A percentile compares a stretch with the other conserved stretches of the same genome.
These are phyloP conservation scores for Yamadazyma atmosphaerica DNA, from an alignment of 1,139 yeast genomes.

Conservation along the genomic window DNA sequence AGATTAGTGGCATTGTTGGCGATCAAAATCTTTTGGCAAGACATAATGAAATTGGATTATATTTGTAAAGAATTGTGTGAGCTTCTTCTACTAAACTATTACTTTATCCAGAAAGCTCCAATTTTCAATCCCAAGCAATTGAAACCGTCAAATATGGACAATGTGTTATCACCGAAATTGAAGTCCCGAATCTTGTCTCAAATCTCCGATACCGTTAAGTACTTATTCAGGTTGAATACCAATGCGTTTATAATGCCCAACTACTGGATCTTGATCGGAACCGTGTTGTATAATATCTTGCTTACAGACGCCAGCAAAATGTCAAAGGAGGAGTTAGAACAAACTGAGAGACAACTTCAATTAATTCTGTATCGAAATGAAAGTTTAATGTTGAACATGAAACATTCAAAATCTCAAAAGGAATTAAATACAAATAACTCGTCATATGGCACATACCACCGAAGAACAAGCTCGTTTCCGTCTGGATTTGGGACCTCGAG, in stretches of 20 bases:
- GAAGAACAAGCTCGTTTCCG: slow-evolving; percentile 15
- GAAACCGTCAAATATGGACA: slow-evolving; percentile 5
- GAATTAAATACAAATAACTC: slow-evolving; percentile 54
- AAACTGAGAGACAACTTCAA: slow-evolving; percentile 53
- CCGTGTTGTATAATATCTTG: slow-evolving; percentile 41
- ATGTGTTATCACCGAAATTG: slow-evolving; percentile 16
- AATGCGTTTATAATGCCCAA: slow-evolving; percentile 79
- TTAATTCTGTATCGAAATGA: slow-evolving; percentile 68
- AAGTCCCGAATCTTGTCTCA: slow-evolving; percentile 23
- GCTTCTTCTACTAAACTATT: slow-evolving; percentile 44
- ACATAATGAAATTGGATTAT: slow-evolving; percentile 53
- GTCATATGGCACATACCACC: slow-evolving; percentile 6
- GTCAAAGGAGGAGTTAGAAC: slow-evolving; percentile 26
- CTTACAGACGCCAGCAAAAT: slow-evolving; percentile 23
- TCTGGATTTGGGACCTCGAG: slow-evolving; percentile 9
- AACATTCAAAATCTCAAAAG: slow-evolving; percentile 12
- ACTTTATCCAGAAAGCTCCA: slow-evolving; percentile 28
- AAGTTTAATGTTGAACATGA: slow-evolving; percentile 59
- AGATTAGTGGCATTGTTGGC: slow-evolving; percentile 51
- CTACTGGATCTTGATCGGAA: slow-evolving; percentile 65
- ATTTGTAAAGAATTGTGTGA: slow-evolving; percentile 64
- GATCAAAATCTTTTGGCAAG: slow-evolving; percentile 71
- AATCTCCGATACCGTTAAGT: slow-evolving; percentile 37
- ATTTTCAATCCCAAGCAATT: slow-evolving; percentile 8
- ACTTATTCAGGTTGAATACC: slow-evolving; percentile 57